Percentiles rank a stretch among this genome's conserved stretches.
Conservation (phyloP, 345 rosid species). For the Garcia nutans region DNA sequence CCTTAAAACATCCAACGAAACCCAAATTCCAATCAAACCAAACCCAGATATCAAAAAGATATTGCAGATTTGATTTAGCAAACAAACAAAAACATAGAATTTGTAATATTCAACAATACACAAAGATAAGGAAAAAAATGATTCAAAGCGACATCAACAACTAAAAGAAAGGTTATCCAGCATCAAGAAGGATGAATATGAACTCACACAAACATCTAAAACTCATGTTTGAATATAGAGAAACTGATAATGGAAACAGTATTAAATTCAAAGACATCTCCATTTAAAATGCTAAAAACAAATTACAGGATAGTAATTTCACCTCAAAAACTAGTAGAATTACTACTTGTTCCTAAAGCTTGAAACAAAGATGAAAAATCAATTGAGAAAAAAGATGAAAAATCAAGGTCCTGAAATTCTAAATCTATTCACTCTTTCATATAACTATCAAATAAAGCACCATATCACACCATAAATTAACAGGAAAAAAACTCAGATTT, state of each 20-base stretch:
- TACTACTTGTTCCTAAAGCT: neutral
- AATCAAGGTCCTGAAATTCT: neutral
- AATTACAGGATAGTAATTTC: neutral
- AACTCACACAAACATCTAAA: neutral
- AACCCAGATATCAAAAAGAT: conserved; percentile 1
- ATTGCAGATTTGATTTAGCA: neutral
- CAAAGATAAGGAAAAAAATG: neutral
- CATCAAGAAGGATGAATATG: too few species aligned
- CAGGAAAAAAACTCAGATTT: too few species aligned
- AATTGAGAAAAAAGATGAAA: too few species aligned
- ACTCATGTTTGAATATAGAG: neutral
- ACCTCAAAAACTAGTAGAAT: neutral
- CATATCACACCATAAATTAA: too few species aligned
- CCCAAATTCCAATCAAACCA: neutral
- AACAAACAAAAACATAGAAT: neutral
- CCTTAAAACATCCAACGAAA: conserved; percentile 38
- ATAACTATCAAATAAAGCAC: conserved; percentile 26
- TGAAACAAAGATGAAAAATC: neutral
- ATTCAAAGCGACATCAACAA: neutral
- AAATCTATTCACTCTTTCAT: neutral
- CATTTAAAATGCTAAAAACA: neutral
- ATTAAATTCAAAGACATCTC: neutral
- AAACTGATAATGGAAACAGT: neutral
- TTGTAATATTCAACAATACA: neutral
- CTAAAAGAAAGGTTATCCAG: too few species aligned